Conservation (phyloP, 139 green algal genomes). For the Ostreobium quekettii region DNA sequence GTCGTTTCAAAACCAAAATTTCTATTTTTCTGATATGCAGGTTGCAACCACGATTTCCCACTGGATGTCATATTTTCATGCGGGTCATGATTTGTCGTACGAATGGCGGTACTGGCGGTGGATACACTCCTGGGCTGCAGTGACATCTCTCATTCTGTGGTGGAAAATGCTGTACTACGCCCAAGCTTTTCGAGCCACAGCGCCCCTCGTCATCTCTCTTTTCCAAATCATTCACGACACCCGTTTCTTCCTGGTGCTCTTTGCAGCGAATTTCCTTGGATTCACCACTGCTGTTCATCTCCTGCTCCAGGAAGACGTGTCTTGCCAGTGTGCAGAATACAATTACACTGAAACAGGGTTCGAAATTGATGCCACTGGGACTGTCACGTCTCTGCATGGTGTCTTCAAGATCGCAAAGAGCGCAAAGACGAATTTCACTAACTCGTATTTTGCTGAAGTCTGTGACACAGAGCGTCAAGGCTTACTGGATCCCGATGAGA, state of each 20-base stretch:
- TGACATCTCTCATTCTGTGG: conserved; percentile 12
- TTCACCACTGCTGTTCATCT: conserved; percentile 10
- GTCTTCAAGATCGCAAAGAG: not conserved
- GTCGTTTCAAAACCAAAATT: no score
- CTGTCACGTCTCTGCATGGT: not conserved
- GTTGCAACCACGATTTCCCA: no score
- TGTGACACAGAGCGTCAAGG: not conserved
- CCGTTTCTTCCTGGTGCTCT: conserved; percentile 3
- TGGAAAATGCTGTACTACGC: conserved; percentile 11
- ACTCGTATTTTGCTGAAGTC: not conserved
- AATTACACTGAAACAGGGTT: no score
- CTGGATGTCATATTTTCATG: no score
- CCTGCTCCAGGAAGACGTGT: no score
- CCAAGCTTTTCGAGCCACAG: conserved; percentile 1
- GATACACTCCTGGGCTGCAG: no score
- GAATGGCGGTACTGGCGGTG: no score
- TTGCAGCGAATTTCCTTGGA: conserved; percentile 4
- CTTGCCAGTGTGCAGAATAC: no score
- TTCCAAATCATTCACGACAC: conserved; percentile 5
- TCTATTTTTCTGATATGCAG: no score
- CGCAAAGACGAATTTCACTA: not conserved
- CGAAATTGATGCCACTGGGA: no score
- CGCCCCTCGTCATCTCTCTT: conserved; percentile 10
- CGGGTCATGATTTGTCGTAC: no score
- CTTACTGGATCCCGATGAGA: not conserved